These are phyloP conservation scores for Didymella exigua DNA, from an alignment of 2,329 filamentous ascomycete genomes.

Conservation along the genomic window DNA sequence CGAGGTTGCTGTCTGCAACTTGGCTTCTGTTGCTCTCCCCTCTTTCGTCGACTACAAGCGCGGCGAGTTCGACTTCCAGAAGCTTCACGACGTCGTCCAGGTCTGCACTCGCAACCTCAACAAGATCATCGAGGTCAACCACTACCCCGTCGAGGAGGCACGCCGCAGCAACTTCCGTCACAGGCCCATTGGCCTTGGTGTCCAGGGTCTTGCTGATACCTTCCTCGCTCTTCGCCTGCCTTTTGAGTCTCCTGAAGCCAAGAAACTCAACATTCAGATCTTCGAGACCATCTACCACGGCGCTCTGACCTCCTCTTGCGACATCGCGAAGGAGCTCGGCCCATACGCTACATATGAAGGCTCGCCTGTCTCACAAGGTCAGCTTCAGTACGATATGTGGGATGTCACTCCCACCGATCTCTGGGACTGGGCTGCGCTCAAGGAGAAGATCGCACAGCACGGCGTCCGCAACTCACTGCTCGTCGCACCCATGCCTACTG, in stretches of 20 bases:
- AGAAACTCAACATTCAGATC: constrained; percentile 94
- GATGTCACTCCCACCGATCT: constrained; percentile 89
- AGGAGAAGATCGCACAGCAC: constrained; percentile 88
- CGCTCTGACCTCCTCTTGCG: constrained; percentile 84
- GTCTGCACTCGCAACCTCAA: constrained; percentile 95
- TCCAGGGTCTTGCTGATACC: constrained; percentile 95
- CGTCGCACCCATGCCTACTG: constrained; percentile 96
- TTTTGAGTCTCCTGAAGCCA: constrained; percentile 94
- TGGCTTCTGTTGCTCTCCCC: constrained; percentile 91
- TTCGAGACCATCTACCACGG: constrained; percentile 99
- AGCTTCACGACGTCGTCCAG: constrained; percentile 91
- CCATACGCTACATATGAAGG: constrained; percentile 90
- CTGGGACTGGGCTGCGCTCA: constrained; percentile 93
- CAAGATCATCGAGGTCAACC: constrained; percentile 97
- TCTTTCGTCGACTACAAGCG: constrained; percentile 86
- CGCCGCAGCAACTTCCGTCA: constrained; percentile 97
- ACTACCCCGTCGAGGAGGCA: constrained; percentile 96
- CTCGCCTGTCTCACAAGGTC: constrained; percentile 90
- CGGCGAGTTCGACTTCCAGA: constrained; percentile 91
- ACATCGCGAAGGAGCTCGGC: constrained; percentile 82
- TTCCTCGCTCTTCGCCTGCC: constrained; percentile 97
- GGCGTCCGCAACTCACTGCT: constrained; percentile 95
- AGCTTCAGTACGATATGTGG: constrained; percentile 99
- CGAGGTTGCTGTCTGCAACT: constrained; percentile 97
- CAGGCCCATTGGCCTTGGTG: constrained; percentile 92